Conservation (phyloP, 805 yeast species). For the Diddensiella transvaalensis region DNA sequence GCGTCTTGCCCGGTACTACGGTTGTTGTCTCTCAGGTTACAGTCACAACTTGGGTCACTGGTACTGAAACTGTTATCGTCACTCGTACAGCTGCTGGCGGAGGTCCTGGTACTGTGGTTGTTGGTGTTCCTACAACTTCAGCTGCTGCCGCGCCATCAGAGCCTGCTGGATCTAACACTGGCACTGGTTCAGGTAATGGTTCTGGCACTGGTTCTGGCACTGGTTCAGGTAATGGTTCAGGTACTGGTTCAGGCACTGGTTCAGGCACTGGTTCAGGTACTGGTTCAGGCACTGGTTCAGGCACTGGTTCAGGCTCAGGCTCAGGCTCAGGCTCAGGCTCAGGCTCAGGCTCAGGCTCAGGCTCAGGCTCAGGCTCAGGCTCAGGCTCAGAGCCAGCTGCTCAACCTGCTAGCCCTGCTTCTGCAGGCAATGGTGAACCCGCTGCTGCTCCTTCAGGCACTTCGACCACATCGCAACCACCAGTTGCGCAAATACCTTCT, state of each 20-base stretch:
- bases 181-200: slow-evolving; percentile 10
- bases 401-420: background rate
- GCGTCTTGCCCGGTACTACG: slow-evolving; percentile 1
- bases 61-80: slow-evolving; percentile 1
- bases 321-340: slow-evolving; percentile 4
- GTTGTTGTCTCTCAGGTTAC: background rate
- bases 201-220: slow-evolving; percentile 9
- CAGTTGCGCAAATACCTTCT: background rate
- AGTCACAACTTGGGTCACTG: slow-evolving; percentile 1
- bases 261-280: background rate
- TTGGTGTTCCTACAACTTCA: background rate
- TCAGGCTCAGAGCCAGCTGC: slow-evolving; percentile 4
- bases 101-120: slow-evolving; percentile 1
- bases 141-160: background rate
- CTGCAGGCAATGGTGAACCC: background rate
- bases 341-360: background rate
- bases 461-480: background rate
- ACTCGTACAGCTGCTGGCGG: slow-evolving; percentile 1
- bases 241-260: slow-evolving; percentile 6
- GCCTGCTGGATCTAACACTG: too few species aligned
- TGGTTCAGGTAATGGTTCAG: background rate
- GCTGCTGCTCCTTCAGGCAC: background rate
- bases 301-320: slow-evolving; percentile 5
- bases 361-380: slow-evolving; percentile 5
- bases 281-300: background rate